Evolutionary conservation across 805 yeast genomes (phyloP), one percentile per base, ranked within the genome.

Genomic region (Candida ulmi): DNA sequence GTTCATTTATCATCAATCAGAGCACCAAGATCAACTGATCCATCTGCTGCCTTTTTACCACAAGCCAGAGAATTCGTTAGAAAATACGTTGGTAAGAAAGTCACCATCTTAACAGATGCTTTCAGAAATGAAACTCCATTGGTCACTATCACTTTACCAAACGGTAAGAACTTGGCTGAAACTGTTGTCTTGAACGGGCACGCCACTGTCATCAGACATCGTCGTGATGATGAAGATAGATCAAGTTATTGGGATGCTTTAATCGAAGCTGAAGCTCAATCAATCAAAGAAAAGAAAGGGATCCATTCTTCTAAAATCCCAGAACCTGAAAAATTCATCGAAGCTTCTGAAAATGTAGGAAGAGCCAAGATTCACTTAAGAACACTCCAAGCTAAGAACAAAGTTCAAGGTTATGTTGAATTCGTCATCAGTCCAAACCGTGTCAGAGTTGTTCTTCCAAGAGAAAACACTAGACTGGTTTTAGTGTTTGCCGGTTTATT

Each of bases 1-100:
- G 88, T 84, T 28, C 91, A 85, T 55, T 68, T 87, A 50, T 76
- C 95, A 3, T 83, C 93, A 2, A 52, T 85, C 33, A 72, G 95
- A 46, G 83, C 80, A 1, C 95, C 96, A 31, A 73, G 86, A 50
- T 72, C 72, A 38, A 62, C 68, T 31, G 93, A 84, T 48, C 55
- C 77, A 25, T 61, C 72, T 5, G 76, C 78, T 16, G 72, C 79
- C 0, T 74, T 76, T 55, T 79, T 74, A 17, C 70, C 76, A 16
- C 69, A 71, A 44, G 88, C 93, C n/a, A 74, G 74, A 46, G 96
- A 87, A 55, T 86, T 73, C 58, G 80, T 76, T 9, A 74, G 96
- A 54, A 72, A 75, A 40, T 72, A 72, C 45, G 82, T 84, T 56
- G 95, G 95, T 33, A 83, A 83, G 55, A 68, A 69, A 35, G 87